Evolutionary conservation across 345 rosid species (phyloP).

Genomic region (Barbarea vulgaris): DNA sequence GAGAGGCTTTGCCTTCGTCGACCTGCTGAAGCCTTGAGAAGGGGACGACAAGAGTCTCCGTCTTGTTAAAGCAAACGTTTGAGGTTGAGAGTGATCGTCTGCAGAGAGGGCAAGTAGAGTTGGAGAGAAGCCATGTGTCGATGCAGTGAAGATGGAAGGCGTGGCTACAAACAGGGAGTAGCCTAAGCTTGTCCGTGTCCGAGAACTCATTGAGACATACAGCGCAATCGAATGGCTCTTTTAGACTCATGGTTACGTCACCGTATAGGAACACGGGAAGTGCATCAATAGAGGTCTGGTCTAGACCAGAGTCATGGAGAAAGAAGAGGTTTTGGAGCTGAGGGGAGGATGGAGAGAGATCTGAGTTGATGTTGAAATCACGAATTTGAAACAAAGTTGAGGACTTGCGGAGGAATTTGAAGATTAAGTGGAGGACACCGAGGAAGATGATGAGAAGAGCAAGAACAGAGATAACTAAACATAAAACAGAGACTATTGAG

Average conservation of each 20-base stretch:
- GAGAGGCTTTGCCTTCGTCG: slow-evolving; percentile 28
- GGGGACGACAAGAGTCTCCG: slow-evolving; percentile 26
- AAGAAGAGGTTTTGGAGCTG: slow-evolving; percentile 77
- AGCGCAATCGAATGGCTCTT: slow-evolving; percentile 73
- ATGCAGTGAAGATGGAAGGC: slow-evolving; percentile 76
- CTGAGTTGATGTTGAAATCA: slow-evolving; percentile 50
- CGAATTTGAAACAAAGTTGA: slow-evolving; percentile 47
- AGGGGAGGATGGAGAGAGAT: slow-evolving; percentile 51
- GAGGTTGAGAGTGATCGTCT: slow-evolving; percentile 49
- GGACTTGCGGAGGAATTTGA: slow-evolving; percentile 53
- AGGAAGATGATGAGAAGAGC: slow-evolving; percentile 58
- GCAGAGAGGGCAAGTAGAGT: slow-evolving; percentile 81
- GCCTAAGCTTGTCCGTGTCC: slow-evolving; percentile 57
- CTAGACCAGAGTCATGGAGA: slow-evolving; percentile 70
- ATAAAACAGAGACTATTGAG: slow-evolving; percentile 54
- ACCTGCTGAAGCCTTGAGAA: slow-evolving; percentile 22
- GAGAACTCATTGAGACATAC: slow-evolving; percentile 73
- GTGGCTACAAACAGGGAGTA: slow-evolving; percentile 69
- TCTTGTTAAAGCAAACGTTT: slow-evolving; percentile 32
- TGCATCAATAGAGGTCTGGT: slow-evolving; percentile 66
- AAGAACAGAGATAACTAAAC: slow-evolving; percentile 51
- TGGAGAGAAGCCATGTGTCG: slow-evolving; percentile 80
- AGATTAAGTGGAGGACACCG: slow-evolving; percentile 63
- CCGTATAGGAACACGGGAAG: slow-evolving; percentile 63
- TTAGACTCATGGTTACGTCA: slow-evolving; percentile 51